Percentiles rank a stretch among this genome's conserved stretches.
These are phyloP conservation scores for Solanum hybrid DNA, from an alignment of 305 asterid genomes.

Conservation along the genomic window DNA sequence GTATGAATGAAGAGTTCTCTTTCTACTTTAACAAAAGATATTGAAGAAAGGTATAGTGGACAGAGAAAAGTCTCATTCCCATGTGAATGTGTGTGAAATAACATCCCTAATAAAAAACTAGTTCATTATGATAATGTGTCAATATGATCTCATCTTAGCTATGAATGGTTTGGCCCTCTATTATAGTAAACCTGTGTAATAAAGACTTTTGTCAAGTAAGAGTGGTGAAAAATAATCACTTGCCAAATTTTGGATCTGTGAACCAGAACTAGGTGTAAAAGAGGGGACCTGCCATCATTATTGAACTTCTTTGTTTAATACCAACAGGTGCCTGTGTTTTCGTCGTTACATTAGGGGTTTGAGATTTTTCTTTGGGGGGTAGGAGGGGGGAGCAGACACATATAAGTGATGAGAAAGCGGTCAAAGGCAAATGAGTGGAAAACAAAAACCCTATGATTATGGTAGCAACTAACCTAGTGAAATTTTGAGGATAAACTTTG, in stretches of 20 bases:
- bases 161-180: neutral
- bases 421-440: neutral
- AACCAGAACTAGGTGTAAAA: neutral
- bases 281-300: neutral
- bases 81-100: neutral
- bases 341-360: neutral
- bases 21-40: neutral
- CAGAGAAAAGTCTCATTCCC: neutral
- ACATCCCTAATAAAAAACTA: neutral
- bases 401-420: neutral
- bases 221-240: neutral
- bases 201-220: neutral
- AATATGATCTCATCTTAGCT: neutral
- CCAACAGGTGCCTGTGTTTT: neutral
- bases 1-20: neutral
- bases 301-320: neutral
- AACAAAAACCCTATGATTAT: neutral
- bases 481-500: neutral
- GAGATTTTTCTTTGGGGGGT: neutral
- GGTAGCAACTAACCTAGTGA: neutral
- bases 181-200: neutral
- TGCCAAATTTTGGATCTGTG: neutral
- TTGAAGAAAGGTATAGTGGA: neutral
- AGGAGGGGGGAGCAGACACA: neutral
- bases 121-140: neutral